Evolutionary conservation across 2,329 filamentous ascomycete species (phyloP), one percentile per base, ranked within the genome.

Genomic region (Alternaria sp.): DNA sequence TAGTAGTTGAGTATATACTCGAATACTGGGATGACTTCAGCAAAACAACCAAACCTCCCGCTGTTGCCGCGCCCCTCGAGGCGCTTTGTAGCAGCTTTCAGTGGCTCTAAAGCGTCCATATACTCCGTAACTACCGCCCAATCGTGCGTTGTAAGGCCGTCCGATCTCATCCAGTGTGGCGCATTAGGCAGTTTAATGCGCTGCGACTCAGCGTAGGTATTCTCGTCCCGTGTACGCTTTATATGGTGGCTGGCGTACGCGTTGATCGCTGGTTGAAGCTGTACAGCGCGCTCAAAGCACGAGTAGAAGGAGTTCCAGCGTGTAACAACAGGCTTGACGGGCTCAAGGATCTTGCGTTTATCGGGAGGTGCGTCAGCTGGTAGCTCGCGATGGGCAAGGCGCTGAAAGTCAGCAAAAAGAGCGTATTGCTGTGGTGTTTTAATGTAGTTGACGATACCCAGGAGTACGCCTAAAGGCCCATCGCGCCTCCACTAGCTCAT

Each of bases 401-500:
- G n/a, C 45, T 43, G 18, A n/a, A 43, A 43, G 8, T 22, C 12
- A 2, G 40, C n/a, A 46, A 62, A 58, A 44, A 54, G 45, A 22
- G 30, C 49, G 32, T 52, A 18, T 38, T 62, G 44, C 28, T 62
- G 40, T 14, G 22, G 54, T 22, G 44, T 61, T 57, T 58, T 61
- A 25, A 61, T 61, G 34, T 61, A 54, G 32, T 40, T 57, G 25
- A 57, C 49, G 4, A 61, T 48, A 6, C 2, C 16, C 12, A 61
- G 20, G 34, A 61, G 59, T 16, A 57, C 41, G 10, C 54, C 54
- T 16, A 61, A 20, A n/a, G 45, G 8, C 50, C 34, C 3, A 38
- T 38, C 16, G 6, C 7, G 6, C 5, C 16, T n/a, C 36, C 9
- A 38, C 16, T 38, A 0, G 6, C 36, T 38, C 4, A 38, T 38